phyloP scores from a whole-genome alignment of 2,329 filamentous ascomycete species.

The Epichloe elymi region DNA sequence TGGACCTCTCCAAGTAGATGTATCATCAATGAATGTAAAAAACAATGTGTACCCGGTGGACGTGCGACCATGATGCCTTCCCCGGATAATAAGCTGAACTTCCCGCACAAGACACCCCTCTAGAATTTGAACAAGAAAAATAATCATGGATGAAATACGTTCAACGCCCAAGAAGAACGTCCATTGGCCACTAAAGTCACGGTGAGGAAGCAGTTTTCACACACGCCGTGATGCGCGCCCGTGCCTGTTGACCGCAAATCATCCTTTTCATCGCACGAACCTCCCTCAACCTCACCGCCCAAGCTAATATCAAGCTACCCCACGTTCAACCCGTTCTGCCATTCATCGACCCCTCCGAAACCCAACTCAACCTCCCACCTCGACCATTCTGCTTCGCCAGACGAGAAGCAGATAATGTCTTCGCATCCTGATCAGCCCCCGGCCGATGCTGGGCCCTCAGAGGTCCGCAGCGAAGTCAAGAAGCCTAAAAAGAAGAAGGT shows the following conservation, averaged over 20 bases:
- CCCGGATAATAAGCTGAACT: too few relatives aligned
- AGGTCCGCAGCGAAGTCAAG: slow-evolving; percentile 39
- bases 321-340: neutral
- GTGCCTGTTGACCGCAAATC: too few relatives aligned
- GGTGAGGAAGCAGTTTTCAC: neutral
- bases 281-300: slow-evolving; percentile 1
- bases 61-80: too few relatives aligned
- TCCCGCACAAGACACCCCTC: too few relatives aligned
- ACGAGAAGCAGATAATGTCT: slow-evolving; percentile 4
- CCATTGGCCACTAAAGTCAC: too few relatives aligned
- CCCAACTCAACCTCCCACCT: neutral
- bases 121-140: too few relatives aligned
- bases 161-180: too few relatives aligned
- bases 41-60: too few relatives aligned
- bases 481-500: slow-evolving; percentile 83
- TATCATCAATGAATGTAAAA: too few relatives aligned
- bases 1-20: too few relatives aligned
- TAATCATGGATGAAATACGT: too few relatives aligned
- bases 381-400: neutral
- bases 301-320: neutral
- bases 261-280: neutral
- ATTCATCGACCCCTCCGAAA: neutral
- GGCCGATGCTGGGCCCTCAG: slow-evolving; percentile 10
- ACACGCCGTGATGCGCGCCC: neutral
- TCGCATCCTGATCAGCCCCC: slow-evolving; percentile 3